Base-by-base conservation (phyloP, 768 basidiomycete species). In the Psilocybe azurescens region DNA sequence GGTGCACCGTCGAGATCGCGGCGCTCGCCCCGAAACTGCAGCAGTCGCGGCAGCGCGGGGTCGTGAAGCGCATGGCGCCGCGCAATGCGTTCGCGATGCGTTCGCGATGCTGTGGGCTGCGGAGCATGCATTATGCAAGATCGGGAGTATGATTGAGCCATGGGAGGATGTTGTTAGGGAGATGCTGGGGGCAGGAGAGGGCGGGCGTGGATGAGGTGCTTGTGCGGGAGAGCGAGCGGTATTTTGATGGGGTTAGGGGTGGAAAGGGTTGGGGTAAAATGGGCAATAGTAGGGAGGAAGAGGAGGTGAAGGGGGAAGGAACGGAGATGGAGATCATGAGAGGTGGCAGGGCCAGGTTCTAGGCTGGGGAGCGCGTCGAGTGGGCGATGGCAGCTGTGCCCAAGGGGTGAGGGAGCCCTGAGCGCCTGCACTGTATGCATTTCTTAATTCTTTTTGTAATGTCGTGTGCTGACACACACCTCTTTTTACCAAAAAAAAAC, bases 1-100 rank as follows among this genome's bases (percentile, higher is more conserved):
- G 95, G 96, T 90, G 87, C 73, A 90, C 86, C 0, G 73, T 83
- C 44, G 95, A 97, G 58, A 91, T 98, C 67, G 91, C 91, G 0
- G 74, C 76, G 0, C 79, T 97, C 2, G 81, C 88, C 3, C 82
- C 81, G 59, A 88, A 89, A 65, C 80, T 86, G 18, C 83, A 90
- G 41, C 87, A 91, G 28, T 78, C 77, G 13, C 77, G 96, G 7
- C 75, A n/a, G n/a, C n/a, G n/a, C n/a, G 91, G 91, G 3, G 79
- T 97, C 0, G 81, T 81, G n/a, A 90, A 89, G 60, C 80, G 86
- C 5, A 89, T 92, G 2, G 88, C 84, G 0, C 85, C 90, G 0
- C 60, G 74, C 51, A 94, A 91, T 61, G 83, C 89, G 0, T 89
- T 95, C 44, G 73, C 88, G 0, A 93, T n/a, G n/a, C n/a, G n/a